These are phyloP conservation scores for Citrullus colocynthis DNA, from an alignment of 306 rosid genomes.

Conservation along the genomic window DNA sequence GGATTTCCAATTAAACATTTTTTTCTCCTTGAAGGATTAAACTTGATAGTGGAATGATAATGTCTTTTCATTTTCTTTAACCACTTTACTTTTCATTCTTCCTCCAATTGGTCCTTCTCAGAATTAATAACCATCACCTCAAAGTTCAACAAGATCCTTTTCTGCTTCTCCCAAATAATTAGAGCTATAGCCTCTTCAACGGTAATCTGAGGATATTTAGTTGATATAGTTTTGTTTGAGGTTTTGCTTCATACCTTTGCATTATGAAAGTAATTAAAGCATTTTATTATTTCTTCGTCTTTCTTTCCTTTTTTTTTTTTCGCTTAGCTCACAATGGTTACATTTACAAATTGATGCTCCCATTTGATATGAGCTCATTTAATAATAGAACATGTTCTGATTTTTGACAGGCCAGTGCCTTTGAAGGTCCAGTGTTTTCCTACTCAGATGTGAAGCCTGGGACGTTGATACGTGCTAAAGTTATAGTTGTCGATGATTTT, in stretches of 20 bases:
- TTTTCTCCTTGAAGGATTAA: not conserved
- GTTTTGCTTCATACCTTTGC: not conserved
- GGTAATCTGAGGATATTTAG: not conserved
- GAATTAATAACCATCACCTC: too few species aligned
- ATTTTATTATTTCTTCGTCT: not conserved
- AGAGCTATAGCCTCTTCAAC: not conserved
- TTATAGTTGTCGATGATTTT: constrained; percentile 65
- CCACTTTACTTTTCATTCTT: too few species aligned
- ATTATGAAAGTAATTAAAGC: not conserved
- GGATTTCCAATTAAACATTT: not conserved
- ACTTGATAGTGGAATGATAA: too few species aligned
- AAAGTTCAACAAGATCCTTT: not conserved
- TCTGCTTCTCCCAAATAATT: not conserved
- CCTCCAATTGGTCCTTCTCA: too few species aligned
- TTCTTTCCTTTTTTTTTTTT: not conserved
- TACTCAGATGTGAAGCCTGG: constrained; percentile 93
- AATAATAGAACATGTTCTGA: not conserved
- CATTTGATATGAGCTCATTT: not conserved
- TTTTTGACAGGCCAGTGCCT: constrained; percentile 66
- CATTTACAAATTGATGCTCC: not conserved
- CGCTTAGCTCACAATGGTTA: not conserved
- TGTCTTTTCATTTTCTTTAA: too few species aligned
- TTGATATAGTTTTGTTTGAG: not conserved
- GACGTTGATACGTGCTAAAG: constrained; percentile 73
- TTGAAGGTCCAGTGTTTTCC: constrained; percentile 71